Evolutionary conservation across 139 green algal genomes (phyloP).

Genomic region (Micractinium conductrix): DNA sequence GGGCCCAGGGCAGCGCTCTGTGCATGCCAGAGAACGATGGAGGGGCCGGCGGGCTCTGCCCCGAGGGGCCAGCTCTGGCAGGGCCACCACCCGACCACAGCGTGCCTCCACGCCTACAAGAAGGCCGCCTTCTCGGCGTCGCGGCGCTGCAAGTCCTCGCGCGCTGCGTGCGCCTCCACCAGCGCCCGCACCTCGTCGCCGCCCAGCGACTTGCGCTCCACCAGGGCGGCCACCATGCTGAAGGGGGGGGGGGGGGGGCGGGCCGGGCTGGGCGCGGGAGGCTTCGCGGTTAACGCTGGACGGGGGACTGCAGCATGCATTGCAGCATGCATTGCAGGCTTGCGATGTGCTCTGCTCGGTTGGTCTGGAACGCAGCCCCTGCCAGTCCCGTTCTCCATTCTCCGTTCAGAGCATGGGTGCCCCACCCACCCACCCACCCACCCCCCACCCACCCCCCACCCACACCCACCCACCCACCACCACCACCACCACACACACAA

Average conservation of each 20-base stretch:
- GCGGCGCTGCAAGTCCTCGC: slow-evolving; percentile 43
- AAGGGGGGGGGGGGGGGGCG: neutral
- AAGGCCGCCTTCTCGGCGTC: slow-evolving; percentile 14
- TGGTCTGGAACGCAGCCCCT: neutral
- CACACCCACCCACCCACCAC: too few relatives aligned
- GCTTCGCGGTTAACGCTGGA: neutral
- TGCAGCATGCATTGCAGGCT: too few relatives aligned
- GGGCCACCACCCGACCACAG: too few relatives aligned
- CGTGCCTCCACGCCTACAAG: too few relatives aligned
- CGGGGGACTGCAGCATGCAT: neutral
- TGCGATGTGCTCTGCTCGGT: neutral
- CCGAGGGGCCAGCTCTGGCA: too few relatives aligned
- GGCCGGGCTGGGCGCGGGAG: neutral
- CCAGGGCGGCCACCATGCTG: slow-evolving; percentile 20
- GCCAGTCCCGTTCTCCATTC: neutral
- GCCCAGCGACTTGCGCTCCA: slow-evolving; percentile 35
- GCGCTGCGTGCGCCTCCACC: neutral
- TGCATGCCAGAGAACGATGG: too few relatives aligned
- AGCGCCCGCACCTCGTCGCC: slow-evolving; percentile 40
- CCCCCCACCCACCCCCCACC: too few relatives aligned
- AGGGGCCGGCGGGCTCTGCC: too few relatives aligned
- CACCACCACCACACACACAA: too few relatives aligned
- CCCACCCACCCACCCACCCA: too few relatives aligned
- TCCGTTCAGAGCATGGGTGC: too few relatives aligned
- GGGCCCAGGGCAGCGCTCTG: too few relatives aligned